Conservation (phyloP, 192 early-diverging fungal genomes). For the Coemansia sp. region DNA sequence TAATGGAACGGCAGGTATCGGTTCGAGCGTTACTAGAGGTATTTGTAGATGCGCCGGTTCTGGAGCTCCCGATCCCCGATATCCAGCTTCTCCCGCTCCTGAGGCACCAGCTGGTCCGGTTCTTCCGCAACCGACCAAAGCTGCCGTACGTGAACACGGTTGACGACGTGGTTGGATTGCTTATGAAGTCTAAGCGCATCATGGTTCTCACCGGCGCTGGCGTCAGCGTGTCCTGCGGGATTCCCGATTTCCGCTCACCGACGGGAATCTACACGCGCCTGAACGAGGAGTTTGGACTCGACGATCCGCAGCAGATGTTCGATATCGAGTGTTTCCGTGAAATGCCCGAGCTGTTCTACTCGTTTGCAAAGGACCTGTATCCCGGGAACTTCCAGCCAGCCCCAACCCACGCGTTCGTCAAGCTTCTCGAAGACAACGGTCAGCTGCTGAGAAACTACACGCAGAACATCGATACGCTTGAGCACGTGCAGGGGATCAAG, state of each 20-base stretch:
- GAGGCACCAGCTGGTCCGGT: constrained; percentile 56
- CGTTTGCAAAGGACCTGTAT: constrained; percentile 91
- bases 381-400: constrained; percentile 88
- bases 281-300: constrained; percentile 82
- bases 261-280: constrained; percentile 89
- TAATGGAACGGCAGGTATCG: constrained; percentile 50
- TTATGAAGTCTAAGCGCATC: constrained; percentile 66
- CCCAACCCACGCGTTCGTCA: constrained; percentile 85
- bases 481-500: constrained; percentile 82
- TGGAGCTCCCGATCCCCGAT: constrained; percentile 50
- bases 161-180: constrained; percentile 64
- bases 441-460: constrained; percentile 94
- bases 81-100: constrained; percentile 64
- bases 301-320: constrained; percentile 96
- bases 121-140: constrained; percentile 59
- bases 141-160: constrained; percentile 61
- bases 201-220: constrained; percentile 93
- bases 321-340: constrained; percentile 89
- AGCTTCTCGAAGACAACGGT: constrained; percentile 79
- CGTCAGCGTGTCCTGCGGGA: constrained; percentile 86
- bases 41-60: constrained; percentile 56
- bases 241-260: constrained; percentile 95
- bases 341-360: constrained; percentile 90
- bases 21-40: constrained; percentile 65
- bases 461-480: constrained; percentile 97